These are phyloP conservation scores for Passiflora organensis DNA, from an alignment of 345 rosid species.

Conservation along the genomic window DNA sequence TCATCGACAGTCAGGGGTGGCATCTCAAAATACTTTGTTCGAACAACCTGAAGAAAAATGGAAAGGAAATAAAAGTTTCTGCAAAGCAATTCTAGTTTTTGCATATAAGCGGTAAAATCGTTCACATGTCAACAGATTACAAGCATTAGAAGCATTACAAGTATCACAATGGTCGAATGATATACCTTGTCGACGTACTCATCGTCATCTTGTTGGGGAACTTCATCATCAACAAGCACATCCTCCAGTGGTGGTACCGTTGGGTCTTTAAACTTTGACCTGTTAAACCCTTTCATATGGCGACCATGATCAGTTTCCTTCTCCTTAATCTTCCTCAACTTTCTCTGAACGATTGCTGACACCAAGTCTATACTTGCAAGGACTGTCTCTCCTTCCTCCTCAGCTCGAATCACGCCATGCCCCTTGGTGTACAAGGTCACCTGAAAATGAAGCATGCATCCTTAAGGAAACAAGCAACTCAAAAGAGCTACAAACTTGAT, in stretches of 20 bases:
- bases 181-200: conserved; percentile 33
- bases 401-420: conserved; percentile 93
- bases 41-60: conserved; percentile 50
- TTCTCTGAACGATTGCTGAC: conserved; percentile 67
- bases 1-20: conserved; percentile 78
- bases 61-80: too few species aligned
- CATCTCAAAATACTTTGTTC: conserved; percentile 86
- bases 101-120: too few species aligned
- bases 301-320: conserved; percentile 91
- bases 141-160: too few species aligned
- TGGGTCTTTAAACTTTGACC: conserved; percentile 62
- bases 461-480: neutral
- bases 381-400: conserved; percentile 78
- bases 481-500: neutral
- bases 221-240: conserved; percentile 28
- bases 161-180: too few species aligned
- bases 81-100: too few species aligned
- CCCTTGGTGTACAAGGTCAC: conserved; percentile 83
- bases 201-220: conserved; percentile 30
- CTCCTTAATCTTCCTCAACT: conserved; percentile 95
- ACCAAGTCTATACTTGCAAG: conserved; percentile 79
- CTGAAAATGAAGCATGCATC: conserved; percentile 23
- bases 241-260: conserved; percentile 26
- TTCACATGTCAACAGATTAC: too few species aligned
- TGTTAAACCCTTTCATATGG: conserved; percentile 75